Evolutionary conservation across 2,329 filamentous ascomycete species (phyloP), one percentile per base, ranked within the genome.

Genomic region (Hypoxylon sp.): DNA sequence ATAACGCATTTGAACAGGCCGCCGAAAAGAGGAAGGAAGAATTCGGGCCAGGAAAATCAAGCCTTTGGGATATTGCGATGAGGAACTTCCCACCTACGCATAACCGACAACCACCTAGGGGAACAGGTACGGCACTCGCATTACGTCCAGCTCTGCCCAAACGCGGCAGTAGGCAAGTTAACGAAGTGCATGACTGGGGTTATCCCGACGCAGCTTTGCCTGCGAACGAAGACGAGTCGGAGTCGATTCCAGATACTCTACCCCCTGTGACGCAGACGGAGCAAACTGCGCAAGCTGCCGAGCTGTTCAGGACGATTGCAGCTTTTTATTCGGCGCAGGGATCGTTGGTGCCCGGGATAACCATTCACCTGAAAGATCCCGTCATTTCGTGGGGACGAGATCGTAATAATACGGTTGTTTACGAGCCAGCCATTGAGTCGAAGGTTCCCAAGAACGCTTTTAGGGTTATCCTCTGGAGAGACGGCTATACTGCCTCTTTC

Each of bases 361-460:
- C 84, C 0, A 82, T 96, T 30, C 84, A 85, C 32, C 81, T 97
- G 12, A 87, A 87, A 9, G 84, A 87, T 40, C 87, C 88, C 2
- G 79, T 92, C 69, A 88, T 90, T 0, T 91, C 89, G 0, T 98
- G 93, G 89, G 95, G 95, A 28, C 88, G 95, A 24, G 86, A 87
- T 0, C 81, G 79, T 0, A 82, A 84, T 18, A 94, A 93, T 71
- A 95, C 91, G 0, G 79, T 89, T 28, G 81, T 89, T 2, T 92
- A 93, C 72, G 78, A 85, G 0, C 81, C 89, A 49, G 80, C 78
- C 28, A 79, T 81, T 22, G 93, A 97, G 69, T 84, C 83, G 1
- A 89, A 89, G 14, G 87, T 98, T 33, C 93, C 94, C 1, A 95
- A 95, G 74, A 89, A 90, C 67, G 93, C 92, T 0, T 88, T 97